Percentiles rank a stretch among this genome's conserved stretches.
phyloP scores from a whole-genome alignment of 2,329 filamentous ascomycete species.

The Stemphylium lycopersici region DNA sequence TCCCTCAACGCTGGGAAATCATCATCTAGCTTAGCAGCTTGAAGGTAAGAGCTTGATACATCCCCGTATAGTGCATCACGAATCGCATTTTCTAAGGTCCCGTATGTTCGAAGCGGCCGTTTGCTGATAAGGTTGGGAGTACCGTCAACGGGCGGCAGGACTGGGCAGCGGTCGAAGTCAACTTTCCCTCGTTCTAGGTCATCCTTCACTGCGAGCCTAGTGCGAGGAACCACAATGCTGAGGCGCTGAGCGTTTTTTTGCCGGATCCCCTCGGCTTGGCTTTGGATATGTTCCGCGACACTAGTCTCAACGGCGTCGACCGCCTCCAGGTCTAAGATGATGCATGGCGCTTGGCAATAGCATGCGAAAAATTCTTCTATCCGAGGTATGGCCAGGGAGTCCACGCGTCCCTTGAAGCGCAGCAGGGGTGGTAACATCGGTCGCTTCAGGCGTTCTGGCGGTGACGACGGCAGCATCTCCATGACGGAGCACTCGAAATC shows the following conservation, averaged over 20 bases:
- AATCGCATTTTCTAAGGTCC: background rate
- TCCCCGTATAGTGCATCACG: background rate
- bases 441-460: background rate
- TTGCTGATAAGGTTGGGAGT: background rate
- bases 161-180: background rate
- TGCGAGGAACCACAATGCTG: background rate
- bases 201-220: background rate
- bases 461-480: background rate
- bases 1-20: background rate
- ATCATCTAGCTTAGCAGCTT: background rate
- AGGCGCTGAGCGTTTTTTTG: background rate
- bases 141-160: background rate
- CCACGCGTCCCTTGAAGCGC: background rate
- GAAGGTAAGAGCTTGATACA: background rate
- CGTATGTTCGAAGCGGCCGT: background rate
- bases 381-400: background rate
- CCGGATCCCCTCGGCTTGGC: background rate
- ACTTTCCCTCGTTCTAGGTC: background rate
- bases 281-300: background rate
- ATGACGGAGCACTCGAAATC: background rate
- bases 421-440: background rate
- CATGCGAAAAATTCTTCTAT: background rate
- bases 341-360: background rate
- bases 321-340: background rate
- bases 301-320: background rate